phyloP scores from a whole-genome alignment of 2,329 filamentous ascomycete species.

The Trichoderma brevicompactum region DNA sequence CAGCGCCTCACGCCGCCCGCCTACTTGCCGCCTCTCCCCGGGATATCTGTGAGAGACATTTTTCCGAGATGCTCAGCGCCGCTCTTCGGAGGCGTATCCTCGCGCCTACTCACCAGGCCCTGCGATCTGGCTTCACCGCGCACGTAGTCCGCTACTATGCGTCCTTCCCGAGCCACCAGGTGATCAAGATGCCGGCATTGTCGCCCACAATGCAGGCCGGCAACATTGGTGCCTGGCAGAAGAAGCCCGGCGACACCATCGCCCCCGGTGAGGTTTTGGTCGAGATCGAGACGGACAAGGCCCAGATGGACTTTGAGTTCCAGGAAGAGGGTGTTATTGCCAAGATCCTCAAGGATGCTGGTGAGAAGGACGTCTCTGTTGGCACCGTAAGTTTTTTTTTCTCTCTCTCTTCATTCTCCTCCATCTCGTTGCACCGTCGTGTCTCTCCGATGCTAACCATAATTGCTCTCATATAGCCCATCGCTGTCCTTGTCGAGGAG shows the following conservation, averaged over 20 bases:
- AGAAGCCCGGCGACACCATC: constrained; percentile 89
- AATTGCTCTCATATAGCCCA: constrained; percentile 66
- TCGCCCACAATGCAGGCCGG: constrained; percentile 97
- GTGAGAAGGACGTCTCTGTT: constrained; percentile 91
- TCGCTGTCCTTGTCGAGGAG: constrained; percentile 93
- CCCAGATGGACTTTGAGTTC: constrained; percentile 99
- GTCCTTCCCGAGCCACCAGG: constrained; percentile 90
- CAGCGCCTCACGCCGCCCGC: constrained; percentile 22
- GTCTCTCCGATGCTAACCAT: constrained; percentile 23
- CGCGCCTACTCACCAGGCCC: constrained; percentile 53
- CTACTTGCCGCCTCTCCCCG: constrained; percentile 33
- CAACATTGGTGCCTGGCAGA: constrained; percentile 97
- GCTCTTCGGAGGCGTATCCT: constrained; percentile 66
- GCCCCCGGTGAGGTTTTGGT: constrained; percentile 92
- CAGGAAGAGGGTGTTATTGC: constrained; percentile 96
- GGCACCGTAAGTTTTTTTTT: constrained; percentile 76
- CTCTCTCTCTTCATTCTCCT: constrained; percentile 29
- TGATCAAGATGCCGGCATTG: constrained; percentile 97
- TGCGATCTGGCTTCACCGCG: constrained; percentile 57
- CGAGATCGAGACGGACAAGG: constrained; percentile 99
- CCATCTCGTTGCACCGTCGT: background rate
- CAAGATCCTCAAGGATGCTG: constrained; percentile 90
- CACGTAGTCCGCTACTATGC: constrained; percentile 69
- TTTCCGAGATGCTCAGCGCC: constrained; percentile 61
- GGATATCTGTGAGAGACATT: constrained; percentile 38